Evolutionary conservation across 2,329 filamentous ascomycete genomes (phyloP).

Genomic region (Beauveria bassiana): DNA sequence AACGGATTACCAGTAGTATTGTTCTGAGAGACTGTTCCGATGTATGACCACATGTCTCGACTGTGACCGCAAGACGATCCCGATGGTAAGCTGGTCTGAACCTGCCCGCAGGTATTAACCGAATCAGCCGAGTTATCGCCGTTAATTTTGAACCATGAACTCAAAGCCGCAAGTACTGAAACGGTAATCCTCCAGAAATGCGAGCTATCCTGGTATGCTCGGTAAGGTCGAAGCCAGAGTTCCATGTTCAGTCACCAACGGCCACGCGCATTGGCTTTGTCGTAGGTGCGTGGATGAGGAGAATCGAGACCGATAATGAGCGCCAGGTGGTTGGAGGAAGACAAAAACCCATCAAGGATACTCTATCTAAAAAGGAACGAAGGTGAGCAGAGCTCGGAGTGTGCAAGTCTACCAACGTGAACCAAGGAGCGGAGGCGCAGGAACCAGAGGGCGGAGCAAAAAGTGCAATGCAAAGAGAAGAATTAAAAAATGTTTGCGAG

Average conservation of each 20-base stretch:
- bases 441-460: conserved; percentile 6
- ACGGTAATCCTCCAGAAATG: neutral
- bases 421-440: neutral
- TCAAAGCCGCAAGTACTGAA: neutral
- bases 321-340: neutral
- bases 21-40: neutral
- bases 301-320: neutral
- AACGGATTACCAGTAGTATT: neutral
- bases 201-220: neutral
- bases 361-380: neutral
- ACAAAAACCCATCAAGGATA: conserved; percentile 7
- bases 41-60: neutral
- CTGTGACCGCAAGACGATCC: neutral
- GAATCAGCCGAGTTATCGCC: neutral
- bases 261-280: neutral
- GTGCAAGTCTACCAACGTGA: neutral
- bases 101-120: neutral
- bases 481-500: neutral
- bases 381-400: conserved; percentile 2
- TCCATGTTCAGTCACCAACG: neutral
- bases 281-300: neutral
- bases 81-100: neutral
- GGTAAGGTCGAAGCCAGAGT: neutral
- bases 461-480: neutral
- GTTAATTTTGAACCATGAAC: neutral